These are phyloP conservation scores for Xylaria arbuscula DNA, from an alignment of 2,329 filamentous ascomycete species.

Conservation along the genomic window DNA sequence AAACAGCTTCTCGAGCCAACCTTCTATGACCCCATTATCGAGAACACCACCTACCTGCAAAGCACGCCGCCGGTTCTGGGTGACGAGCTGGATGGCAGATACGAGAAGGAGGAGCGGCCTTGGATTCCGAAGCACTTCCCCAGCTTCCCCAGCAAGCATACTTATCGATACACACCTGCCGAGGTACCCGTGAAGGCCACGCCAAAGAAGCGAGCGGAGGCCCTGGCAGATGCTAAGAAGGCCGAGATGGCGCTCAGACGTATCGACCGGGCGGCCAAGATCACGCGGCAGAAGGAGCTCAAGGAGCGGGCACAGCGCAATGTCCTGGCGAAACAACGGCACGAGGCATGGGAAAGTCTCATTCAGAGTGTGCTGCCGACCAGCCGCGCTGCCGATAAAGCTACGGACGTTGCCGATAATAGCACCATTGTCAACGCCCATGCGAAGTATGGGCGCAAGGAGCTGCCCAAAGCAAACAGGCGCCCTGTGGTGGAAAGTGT, in stretches of 20 bases:
- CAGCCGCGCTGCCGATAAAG: constrained; percentile 48
- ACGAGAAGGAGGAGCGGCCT: constrained; percentile 64
- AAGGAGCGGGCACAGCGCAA: constrained; percentile 66
- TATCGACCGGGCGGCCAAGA: constrained; percentile 70
- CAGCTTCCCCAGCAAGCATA: constrained; percentile 72
- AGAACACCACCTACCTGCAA: constrained; percentile 55
- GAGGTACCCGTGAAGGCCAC: constrained; percentile 55
- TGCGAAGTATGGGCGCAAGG: constrained; percentile 63
- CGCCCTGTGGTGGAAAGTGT: constrained; percentile 46
- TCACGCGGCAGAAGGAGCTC: constrained; percentile 72
- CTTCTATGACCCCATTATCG: constrained; percentile 54
- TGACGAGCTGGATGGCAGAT: constrained; percentile 67
- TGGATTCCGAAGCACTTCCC: constrained; percentile 71
- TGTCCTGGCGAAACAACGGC: constrained; percentile 63
- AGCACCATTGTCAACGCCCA: constrained; percentile 74
- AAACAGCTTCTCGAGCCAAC: constrained; percentile 53
- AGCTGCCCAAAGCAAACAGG: constrained; percentile 61
- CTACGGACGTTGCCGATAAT: constrained; percentile 68
- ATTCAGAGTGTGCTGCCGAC: constrained; percentile 67
- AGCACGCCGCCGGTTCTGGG: constrained; percentile 60
- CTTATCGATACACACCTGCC: constrained; percentile 69
- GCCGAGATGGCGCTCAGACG: constrained; percentile 70
- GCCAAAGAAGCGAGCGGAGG: constrained; percentile 69
- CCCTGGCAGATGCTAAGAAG: constrained; percentile 68
- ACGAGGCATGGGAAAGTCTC: constrained; percentile 69